Evolutionary conservation across 768 basidiomycete species (phyloP).

Genomic region (Obba rivulosa): DNA sequence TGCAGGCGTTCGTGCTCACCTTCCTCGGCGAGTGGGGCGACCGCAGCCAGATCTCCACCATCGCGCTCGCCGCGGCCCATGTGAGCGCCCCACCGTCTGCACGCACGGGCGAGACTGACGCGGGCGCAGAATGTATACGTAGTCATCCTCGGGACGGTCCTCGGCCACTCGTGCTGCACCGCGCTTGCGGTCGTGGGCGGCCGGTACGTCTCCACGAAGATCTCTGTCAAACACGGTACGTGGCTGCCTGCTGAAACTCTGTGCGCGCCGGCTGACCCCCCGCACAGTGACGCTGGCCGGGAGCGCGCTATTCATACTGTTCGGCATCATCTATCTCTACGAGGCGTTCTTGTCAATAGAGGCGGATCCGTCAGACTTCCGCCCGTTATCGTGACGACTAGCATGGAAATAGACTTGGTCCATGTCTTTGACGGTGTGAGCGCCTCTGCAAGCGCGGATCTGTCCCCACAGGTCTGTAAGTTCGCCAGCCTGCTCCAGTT

Average conservation of each 20-base stretch:
- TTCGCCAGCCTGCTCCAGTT: too few species aligned
- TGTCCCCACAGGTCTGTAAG: too few species aligned
- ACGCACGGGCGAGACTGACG: slow-evolving; percentile 11
- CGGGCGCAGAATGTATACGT: slow-evolving; percentile 78
- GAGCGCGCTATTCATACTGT: slow-evolving; percentile 77
- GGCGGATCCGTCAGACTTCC: slow-evolving; percentile 18
- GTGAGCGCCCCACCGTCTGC: slow-evolving; percentile 34
- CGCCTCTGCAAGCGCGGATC: too few species aligned
- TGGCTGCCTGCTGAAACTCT: not conserved
- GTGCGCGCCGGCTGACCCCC: not conserved
- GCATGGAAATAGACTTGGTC: not conserved
- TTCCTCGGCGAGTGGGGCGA: slow-evolving; percentile 99
- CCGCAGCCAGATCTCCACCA: slow-evolving; percentile 94
- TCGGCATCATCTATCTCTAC: slow-evolving; percentile 73
- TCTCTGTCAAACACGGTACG: slow-evolving; percentile 92
- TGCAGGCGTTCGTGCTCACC: slow-evolving; percentile 90
- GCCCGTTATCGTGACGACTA: slow-evolving; percentile 8
- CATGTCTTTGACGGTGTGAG: too few species aligned
- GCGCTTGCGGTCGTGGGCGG: slow-evolving; percentile 91
- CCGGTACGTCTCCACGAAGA: slow-evolving; percentile 86
- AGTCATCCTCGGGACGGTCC: slow-evolving; percentile 83
- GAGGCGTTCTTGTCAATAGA: slow-evolving; percentile 34
- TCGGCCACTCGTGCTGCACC: slow-evolving; percentile 87
- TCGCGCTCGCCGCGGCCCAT: slow-evolving; percentile 92
- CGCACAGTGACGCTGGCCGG: slow-evolving; percentile 74